Conservation (phyloP, 2,329 filamentous ascomycete species). For the Blastomyces parvus region DNA sequence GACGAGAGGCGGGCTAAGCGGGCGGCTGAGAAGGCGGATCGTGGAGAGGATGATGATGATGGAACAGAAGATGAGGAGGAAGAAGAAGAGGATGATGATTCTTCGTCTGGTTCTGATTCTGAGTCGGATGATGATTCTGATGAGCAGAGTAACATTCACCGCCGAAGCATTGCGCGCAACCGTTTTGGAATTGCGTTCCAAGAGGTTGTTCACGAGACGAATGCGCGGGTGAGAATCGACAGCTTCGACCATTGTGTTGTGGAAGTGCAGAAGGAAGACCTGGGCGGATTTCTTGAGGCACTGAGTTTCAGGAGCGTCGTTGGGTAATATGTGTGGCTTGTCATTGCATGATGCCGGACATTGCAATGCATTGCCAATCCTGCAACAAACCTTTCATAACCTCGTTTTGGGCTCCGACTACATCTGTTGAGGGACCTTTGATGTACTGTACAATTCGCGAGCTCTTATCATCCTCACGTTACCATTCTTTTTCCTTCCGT, state of each 20-base stretch:
- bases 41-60: conserved; percentile 45
- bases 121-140: conserved; percentile 46
- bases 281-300: conserved; percentile 80
- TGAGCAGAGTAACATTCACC: conserved; percentile 45
- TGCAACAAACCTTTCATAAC: not conserved
- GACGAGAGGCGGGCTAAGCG: conserved; percentile 54
- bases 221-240: conserved; percentile 79
- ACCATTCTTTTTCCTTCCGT: too few species aligned
- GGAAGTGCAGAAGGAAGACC: conserved; percentile 93
- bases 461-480: not conserved
- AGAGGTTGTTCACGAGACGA: conserved; percentile 86
- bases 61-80: conserved; percentile 56
- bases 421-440: not conserved
- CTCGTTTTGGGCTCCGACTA: not conserved
- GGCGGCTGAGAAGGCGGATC: conserved; percentile 43
- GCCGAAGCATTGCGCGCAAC: conserved; percentile 67
- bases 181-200: conserved; percentile 92
- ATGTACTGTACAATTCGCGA: not conserved
- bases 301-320: conserved; percentile 85
- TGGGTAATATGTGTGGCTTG: conserved; percentile 30
- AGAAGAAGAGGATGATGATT: conserved; percentile 54
- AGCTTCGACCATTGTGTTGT: conserved; percentile 97
- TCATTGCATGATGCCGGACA: not conserved
- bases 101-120: conserved; percentile 29
- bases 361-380: not conserved